Evolutionary conservation across 306 rosid species (phyloP), one percentile per base, ranked within the genome.

Genomic region (Cajanus cajan): DNA sequence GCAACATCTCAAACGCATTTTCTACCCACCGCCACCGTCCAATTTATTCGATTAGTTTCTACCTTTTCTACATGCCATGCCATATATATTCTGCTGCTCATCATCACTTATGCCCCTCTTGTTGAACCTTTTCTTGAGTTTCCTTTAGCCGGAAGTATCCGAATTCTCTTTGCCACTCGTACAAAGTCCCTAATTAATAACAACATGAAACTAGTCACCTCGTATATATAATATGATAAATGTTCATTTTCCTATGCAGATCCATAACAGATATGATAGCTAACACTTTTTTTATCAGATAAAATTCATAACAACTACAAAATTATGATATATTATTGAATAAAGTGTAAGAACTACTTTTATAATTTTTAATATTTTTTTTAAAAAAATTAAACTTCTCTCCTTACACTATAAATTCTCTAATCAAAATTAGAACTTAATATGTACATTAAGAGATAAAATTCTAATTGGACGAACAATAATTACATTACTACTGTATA

Each of bases 101-200:
- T 50, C 14, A 52, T 52, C 45, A 28, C 50, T 76, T 71, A 74
- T 71, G 65, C 84, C 11, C 48, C 84, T 78, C 70, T 70, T 74
- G 85, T 71, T 80, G 84, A 73, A 62, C 83, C 88, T 78, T 79
- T 89, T 81, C 83, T 89, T 75, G 92, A 77, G 68, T 84, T 89
- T 74, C 76, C 85, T 79, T 91, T 91, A 3, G 82, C 78, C 4
- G 97, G 97, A 43, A 94, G 72, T 74, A 94, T 89, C 73, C 97
- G 82, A 80, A 94, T 91, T 84, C 98, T 90, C 88, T 87, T 91
- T 11, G 96, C 97, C 77, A 94, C 96, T 21, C 96, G 94, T 67
- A 91, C 89, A 48, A 94, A 94, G 84, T 91, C 96, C 86, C 97
- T 94, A 73, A 79, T 76, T 87, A 74, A 52, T 58, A 5, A 55